Base-by-base conservation (phyloP, 169 alveolate species). In the Plasmodium gonderi region DNA sequence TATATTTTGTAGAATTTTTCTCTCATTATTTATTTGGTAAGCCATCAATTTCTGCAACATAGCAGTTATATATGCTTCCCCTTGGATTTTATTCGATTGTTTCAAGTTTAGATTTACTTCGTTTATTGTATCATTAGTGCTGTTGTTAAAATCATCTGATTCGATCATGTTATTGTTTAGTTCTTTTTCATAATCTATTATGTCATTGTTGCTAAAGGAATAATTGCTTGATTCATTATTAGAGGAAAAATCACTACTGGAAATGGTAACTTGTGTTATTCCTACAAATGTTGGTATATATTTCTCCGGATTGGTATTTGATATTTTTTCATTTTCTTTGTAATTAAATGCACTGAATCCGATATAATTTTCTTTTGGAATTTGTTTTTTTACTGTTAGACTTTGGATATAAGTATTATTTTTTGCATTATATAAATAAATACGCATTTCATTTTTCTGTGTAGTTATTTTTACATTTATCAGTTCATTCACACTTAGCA, bases 271-370 rank as follows among this genome's bases (percentile, higher is more conserved):
- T 26, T 75, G 75, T 33, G 68, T 51, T 29, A 87, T 87, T 8
- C 93, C 93, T 5, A 87, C 93, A 75, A 75, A 87, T 23, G 93
- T 87, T 4, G 93, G 93, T 20, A 47, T 3, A 54, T 51, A 87
- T 44, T 38, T 76, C 42, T 75, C 67, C 42, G 17, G 38, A 74
- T 36, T 8, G 11, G 68, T 49, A 12, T 42, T 7, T 7, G 65
- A 0, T 20, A 68, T 38, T 0, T 51, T 40, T 23, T 60, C 72
- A 76, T 87, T 83, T 65, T 87, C 93, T 12, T 75, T 87, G 29
- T 49, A 87, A 64, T 87, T 87, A 29, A 51, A 87, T 6, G 93
- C 75, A 26, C 75, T 75, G 67, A 87, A 87, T 17, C 80, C 93
- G 31, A 87, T 47, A 67, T 87, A 87, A 60, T 87, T 87, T 42